Conservation (phyloP, 176 grass and related monocot species). For the Chloris gayana region DNA sequence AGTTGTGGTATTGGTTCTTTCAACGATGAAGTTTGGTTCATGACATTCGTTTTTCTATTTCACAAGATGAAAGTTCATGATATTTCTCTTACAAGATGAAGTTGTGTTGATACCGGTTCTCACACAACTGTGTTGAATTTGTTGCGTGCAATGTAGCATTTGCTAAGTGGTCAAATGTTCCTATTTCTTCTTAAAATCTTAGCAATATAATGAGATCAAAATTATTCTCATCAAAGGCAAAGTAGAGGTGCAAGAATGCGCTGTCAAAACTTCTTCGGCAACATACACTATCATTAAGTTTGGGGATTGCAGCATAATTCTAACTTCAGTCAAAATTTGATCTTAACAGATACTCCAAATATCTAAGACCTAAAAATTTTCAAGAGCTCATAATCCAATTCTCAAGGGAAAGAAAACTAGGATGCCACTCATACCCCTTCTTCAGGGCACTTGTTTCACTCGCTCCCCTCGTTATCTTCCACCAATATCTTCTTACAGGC, state of each 20-base stretch:
- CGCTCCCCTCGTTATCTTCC: conserved; percentile 56
- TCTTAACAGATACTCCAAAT: conserved; percentile 43
- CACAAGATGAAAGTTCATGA: neutral
- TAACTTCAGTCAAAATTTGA: conserved; percentile 43
- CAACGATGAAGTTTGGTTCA: neutral
- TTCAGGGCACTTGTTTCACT: conserved; percentile 20
- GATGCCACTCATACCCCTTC: neutral
- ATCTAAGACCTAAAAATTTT: conserved; percentile 38
- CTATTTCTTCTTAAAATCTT: neutral
- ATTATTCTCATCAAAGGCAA: too few species aligned
- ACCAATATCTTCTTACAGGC: conserved; percentile 95
- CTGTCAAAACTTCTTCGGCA: conserved; percentile 38
- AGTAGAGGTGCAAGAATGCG: neutral
- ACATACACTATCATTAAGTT: conserved; percentile 19
- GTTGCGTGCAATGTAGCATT: neutral
- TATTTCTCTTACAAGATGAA: neutral
- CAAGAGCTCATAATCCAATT: conserved; percentile 19
- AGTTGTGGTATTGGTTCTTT: neutral
- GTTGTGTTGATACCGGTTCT: too few species aligned
- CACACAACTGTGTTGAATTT: too few species aligned
- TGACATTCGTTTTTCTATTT: too few species aligned
- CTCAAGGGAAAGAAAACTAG: conserved; percentile 30
- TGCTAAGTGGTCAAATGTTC: neutral
- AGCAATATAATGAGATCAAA: neutral
- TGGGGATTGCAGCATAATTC: conserved; percentile 18